phyloP scores from a whole-genome alignment of 2,329 filamentous ascomycete genomes.

The Cordyceps cicadae region DNA sequence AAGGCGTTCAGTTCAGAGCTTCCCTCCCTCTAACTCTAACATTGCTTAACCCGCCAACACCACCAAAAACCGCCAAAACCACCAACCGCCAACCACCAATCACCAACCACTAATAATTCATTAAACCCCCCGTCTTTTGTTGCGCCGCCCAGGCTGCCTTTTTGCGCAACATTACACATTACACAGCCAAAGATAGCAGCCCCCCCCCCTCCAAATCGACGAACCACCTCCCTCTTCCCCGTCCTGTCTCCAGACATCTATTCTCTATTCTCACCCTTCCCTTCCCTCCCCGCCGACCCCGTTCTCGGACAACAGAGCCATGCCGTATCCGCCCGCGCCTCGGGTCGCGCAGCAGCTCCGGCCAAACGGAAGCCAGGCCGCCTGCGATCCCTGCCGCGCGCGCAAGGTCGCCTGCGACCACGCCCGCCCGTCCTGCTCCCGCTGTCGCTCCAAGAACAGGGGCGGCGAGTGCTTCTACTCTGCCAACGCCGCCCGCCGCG shows the following conservation, averaged over 20 bases:
- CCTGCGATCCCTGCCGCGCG: constrained; percentile 27
- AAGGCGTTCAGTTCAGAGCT: background rate
- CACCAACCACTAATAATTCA: no score
- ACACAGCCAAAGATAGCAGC: background rate
- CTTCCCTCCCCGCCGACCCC: no score
- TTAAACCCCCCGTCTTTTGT: no score
- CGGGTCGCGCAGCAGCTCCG: constrained; percentile 17
- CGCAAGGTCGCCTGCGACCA: constrained; percentile 35
- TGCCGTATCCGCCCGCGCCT: background rate
- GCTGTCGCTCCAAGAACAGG: constrained; percentile 28
- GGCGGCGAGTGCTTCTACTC: constrained; percentile 26
- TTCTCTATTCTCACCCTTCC: no score
- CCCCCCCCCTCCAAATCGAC: no score
- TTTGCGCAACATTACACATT: background rate
- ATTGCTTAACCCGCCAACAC: background rate
- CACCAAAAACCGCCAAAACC: background rate
- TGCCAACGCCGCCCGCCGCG: background rate
- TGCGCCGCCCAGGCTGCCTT: background rate
- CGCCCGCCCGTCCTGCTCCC: constrained; percentile 27
- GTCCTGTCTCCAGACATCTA: no score
- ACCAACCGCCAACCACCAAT: no score
- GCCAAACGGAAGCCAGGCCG: constrained; percentile 18
- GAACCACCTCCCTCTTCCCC: no score
- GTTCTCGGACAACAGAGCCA: background rate
- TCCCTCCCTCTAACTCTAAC: background rate